Evolutionary conservation across 2,329 filamentous ascomycete species (phyloP).

Genomic region (Microdochium bolleyi): DNA sequence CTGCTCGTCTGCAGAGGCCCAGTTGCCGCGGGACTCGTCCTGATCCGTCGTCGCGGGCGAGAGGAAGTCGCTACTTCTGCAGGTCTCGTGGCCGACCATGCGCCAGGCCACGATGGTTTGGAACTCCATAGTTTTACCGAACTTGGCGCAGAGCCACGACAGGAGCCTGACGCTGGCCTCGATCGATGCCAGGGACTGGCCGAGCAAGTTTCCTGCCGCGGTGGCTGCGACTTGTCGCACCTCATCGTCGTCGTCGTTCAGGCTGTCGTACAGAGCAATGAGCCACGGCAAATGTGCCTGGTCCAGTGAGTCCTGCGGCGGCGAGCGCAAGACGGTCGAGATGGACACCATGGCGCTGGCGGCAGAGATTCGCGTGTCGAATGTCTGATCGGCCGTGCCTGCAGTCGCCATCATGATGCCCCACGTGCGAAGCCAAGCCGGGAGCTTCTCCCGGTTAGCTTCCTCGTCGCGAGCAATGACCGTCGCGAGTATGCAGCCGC

Average conservation of each 20-base stretch:
- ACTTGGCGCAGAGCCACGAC: slow-evolving; percentile 28
- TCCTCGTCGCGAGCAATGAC: slow-evolving; percentile 9
- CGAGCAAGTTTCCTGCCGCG: slow-evolving; percentile 38
- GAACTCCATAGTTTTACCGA: slow-evolving; percentile 27
- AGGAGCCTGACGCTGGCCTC: slow-evolving; percentile 39
- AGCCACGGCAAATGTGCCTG: slow-evolving; percentile 44
- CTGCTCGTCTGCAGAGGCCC: slow-evolving; percentile 25
- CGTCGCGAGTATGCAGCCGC: slow-evolving; percentile 34
- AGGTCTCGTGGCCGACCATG: slow-evolving; percentile 24
- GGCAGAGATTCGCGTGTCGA: slow-evolving; percentile 57
- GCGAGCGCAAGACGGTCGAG: slow-evolving; percentile 23
- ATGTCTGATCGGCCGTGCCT: slow-evolving; percentile 45
- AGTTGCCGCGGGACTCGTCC: slow-evolving; percentile 7
- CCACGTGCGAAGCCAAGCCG: slow-evolving; percentile 29
- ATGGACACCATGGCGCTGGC: slow-evolving; percentile 46
- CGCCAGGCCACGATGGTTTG: slow-evolving; percentile 29
- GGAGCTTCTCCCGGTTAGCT: slow-evolving; percentile 5
- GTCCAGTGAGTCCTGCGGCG: slow-evolving; percentile 44
- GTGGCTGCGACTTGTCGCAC: slow-evolving; percentile 59
- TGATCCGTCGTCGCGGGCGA: slow-evolving; percentile 3
- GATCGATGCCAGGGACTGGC: slow-evolving; percentile 32
- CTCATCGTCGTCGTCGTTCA: slow-evolving; percentile 90
- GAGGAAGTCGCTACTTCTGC: slow-evolving; percentile 4
- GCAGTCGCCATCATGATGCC: slow-evolving; percentile 41
- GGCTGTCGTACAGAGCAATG: slow-evolving; percentile 62